Conservation (phyloP, 2,329 filamentous ascomycete genomes). For the Ophiocordyceps sinensis region DNA sequence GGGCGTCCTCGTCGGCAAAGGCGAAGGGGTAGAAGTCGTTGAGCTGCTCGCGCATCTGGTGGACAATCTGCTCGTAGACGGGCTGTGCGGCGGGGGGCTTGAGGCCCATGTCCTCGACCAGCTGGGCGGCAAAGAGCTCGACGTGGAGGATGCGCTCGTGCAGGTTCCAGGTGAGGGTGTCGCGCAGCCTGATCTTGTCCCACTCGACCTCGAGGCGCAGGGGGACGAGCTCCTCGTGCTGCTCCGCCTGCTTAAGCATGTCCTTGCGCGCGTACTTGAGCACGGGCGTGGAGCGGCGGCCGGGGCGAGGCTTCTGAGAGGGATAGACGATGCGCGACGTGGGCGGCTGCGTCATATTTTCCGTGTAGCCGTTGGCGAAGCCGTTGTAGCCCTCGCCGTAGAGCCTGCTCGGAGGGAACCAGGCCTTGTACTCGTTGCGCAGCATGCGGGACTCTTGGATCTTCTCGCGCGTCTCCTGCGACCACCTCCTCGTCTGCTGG, state of each 20-base stretch:
- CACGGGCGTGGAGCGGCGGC: conserved; percentile 58
- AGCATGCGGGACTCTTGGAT: conserved; percentile 55
- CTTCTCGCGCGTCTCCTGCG: conserved; percentile 50
- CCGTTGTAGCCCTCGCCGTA: conserved; percentile 72
- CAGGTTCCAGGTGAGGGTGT: conserved; percentile 97
- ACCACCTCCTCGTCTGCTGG: conserved; percentile 39
- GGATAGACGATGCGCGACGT: conserved; percentile 64
- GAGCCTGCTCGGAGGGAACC: conserved; percentile 40
- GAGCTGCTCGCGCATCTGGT: conserved; percentile 76
- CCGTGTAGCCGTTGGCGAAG: conserved; percentile 77
- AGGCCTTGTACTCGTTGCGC: conserved; percentile 37
- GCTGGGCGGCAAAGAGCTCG: conserved; percentile 73
- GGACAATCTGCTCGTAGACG: conserved; percentile 43
- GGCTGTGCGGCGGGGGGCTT: conserved; percentile 56
- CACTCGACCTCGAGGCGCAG: conserved; percentile 86
- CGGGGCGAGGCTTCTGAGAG: conserved; percentile 57
- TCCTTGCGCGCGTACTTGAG: conserved; percentile 68
- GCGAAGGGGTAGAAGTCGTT: conserved; percentile 89
- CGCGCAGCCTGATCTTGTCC: conserved; percentile 88
- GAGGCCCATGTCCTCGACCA: conserved; percentile 81
- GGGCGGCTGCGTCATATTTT: conserved; percentile 46
- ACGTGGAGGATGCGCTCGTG: conserved; percentile 73
- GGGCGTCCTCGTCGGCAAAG: conserved; percentile 74
- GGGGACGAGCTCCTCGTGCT: conserved; percentile 81
- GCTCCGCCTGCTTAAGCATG: conserved; percentile 72